phyloP scores from a whole-genome alignment of 2,329 filamentous ascomycete genomes.

The Diplodia mutila region DNA sequence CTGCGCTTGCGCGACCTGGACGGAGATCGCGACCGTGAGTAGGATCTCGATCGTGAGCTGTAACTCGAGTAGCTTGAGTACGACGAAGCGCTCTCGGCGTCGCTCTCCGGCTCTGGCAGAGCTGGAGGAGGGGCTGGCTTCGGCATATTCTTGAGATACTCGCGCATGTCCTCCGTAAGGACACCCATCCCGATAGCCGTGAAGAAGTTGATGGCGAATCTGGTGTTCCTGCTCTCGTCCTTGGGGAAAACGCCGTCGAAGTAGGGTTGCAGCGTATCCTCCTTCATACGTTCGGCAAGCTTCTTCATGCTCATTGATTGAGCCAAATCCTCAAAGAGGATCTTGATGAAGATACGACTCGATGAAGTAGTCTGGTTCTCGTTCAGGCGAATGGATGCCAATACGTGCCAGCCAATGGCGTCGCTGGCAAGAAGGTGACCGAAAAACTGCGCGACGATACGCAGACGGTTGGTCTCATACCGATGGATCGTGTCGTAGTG shows the following conservation, averaged over 20 bases:
- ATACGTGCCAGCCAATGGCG: conserved; percentile 87
- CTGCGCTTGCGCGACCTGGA: conserved; percentile 8
- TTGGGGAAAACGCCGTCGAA: conserved; percentile 87
- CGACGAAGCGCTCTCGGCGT: conserved; percentile 39
- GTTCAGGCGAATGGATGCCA: conserved; percentile 84
- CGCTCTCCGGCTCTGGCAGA: conserved; percentile 40
- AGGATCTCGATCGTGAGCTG: conserved; percentile 28
- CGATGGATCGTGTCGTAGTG: conserved; percentile 98
- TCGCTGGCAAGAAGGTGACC: conserved; percentile 87
- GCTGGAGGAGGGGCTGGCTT: conserved; percentile 75
- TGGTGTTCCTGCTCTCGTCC: conserved; percentile 85
- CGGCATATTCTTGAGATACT: conserved; percentile 84
- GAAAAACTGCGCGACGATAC: conserved; percentile 95
- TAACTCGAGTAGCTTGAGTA: conserved; percentile 36
- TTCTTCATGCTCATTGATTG: conserved; percentile 85
- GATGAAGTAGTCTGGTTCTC: conserved; percentile 97
- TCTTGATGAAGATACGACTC: conserved; percentile 98
- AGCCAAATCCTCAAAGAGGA: conserved; percentile 88
- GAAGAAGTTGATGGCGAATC: conserved; percentile 99
- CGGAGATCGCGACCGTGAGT: conserved; percentile 27
- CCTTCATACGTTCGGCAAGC: conserved; percentile 74
- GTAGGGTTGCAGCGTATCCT: conserved; percentile 76
- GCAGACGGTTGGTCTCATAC: conserved; percentile 91
- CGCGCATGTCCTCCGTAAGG: conserved; percentile 93
- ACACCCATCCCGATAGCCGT: conserved; percentile 96